Evolutionary conservation across 2,329 filamentous ascomycete genomes (phyloP).

Genomic region (Calonectria naviculata): DNA sequence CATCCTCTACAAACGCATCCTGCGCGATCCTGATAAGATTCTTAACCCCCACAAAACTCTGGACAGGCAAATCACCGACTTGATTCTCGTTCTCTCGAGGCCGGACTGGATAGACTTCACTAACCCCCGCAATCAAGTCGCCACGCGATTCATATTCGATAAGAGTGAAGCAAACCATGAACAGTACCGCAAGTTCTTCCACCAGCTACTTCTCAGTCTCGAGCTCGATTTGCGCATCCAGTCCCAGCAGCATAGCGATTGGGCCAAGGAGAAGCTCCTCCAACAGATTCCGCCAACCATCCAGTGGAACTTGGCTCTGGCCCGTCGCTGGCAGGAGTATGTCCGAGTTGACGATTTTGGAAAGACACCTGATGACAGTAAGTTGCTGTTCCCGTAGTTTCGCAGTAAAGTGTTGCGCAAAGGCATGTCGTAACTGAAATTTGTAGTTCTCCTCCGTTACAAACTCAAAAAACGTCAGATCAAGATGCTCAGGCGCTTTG

Average conservation of each 20-base stretch:
- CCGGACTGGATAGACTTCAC: conserved; percentile 81
- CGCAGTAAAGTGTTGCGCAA: not conserved
- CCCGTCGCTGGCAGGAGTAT: conserved; percentile 77
- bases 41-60: conserved; percentile 71
- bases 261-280: conserved; percentile 73
- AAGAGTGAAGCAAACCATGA: conserved; percentile 64
- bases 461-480: conserved; percentile 75
- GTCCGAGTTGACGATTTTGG: conserved; percentile 74
- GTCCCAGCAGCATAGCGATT: conserved; percentile 68
- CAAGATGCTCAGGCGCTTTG: conserved; percentile 75
- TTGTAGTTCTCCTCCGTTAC: conserved; percentile 68
- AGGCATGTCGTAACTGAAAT: not conserved
- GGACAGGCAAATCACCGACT: conserved; percentile 78
- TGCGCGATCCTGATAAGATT: conserved; percentile 74
- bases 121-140: conserved; percentile 75
- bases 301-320: conserved; percentile 79
- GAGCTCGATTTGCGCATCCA: conserved; percentile 79
- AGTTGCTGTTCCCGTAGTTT: conserved; percentile 30
- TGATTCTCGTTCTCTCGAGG: conserved; percentile 76
- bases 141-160: conserved; percentile 78
- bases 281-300: conserved; percentile 75
- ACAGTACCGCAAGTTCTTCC: conserved; percentile 76
- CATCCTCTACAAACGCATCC: conserved; percentile 74
- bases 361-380: conserved; percentile 61
- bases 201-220: conserved; percentile 79